Percentiles rank a stretch among this genome's conserved stretches.
Evolutionary conservation across 805 yeast genomes (phyloP).

Genomic region (Pichia scutulata): DNA sequence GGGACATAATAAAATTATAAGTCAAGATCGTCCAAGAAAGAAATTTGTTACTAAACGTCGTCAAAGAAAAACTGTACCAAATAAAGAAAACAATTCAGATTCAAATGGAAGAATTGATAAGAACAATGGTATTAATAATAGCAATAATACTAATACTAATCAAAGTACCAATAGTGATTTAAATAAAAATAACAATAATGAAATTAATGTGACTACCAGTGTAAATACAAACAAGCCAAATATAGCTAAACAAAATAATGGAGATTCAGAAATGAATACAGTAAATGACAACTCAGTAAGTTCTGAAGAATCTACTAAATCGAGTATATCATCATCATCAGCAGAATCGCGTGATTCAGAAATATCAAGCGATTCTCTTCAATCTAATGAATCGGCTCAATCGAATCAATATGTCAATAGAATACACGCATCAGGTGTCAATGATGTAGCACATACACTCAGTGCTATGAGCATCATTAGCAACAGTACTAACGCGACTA

Average conservation of each 20-base stretch:
- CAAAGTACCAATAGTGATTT: background rate
- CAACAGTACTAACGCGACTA: background rate
- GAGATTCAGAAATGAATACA: background rate
- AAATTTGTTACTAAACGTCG: slow-evolving; percentile 12
- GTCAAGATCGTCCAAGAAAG: slow-evolving; percentile 9
- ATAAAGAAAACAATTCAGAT: background rate
- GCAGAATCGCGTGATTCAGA: background rate
- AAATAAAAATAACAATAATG: background rate
- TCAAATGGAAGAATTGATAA: background rate
- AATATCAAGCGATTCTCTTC: background rate
- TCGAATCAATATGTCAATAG: background rate
- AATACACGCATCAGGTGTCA: slow-evolving; percentile 1
- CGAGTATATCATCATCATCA: background rate
- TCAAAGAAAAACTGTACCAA: slow-evolving; percentile 4
- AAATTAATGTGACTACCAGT: background rate
- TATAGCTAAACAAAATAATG: background rate
- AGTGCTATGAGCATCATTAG: slow-evolving; percentile 8
- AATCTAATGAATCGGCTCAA: background rate
- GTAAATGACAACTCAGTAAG: background rate
- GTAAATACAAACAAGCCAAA: background rate
- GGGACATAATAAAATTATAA: slow-evolving; percentile 12
- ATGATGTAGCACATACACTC: slow-evolving; percentile 15
- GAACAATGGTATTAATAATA: background rate
- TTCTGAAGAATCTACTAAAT: background rate
- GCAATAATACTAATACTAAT: background rate